Evolutionary conservation across 805 yeast genomes (phyloP).

Genomic region (Candida ovalis): DNA sequence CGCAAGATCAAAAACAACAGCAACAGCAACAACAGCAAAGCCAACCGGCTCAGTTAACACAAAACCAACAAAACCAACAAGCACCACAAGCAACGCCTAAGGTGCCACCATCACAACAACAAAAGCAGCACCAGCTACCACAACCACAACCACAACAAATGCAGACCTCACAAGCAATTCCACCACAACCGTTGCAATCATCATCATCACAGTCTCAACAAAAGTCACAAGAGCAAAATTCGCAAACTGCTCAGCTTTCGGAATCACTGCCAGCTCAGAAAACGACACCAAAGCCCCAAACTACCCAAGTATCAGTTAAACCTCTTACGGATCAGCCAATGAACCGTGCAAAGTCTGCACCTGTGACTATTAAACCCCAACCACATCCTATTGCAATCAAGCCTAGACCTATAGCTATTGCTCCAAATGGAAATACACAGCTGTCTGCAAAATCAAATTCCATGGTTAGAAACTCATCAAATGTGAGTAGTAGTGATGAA

Average conservation of each 20-base stretch:
- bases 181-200: neutral
- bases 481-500: slow-evolving; percentile 13
- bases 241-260: neutral
- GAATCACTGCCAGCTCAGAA: neutral
- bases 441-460: slow-evolving; percentile 4
- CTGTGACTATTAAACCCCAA: slow-evolving; percentile 7
- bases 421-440: slow-evolving; percentile 14
- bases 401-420: slow-evolving; percentile 26
- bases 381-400: slow-evolving; percentile 30
- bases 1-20: neutral
- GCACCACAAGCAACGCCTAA: neutral
- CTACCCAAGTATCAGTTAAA: neutral
- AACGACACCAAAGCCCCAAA: slow-evolving; percentile 3
- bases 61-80: neutral
- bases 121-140: neutral
- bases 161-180: neutral
- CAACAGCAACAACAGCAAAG: neutral
- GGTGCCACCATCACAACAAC: neutral
- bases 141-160: neutral
- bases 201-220: neutral
- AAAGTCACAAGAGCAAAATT: neutral
- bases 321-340: slow-evolving; percentile 1
- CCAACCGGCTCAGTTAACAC: neutral
- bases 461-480: slow-evolving; percentile 3
- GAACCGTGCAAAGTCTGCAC: slow-evolving; percentile 11